phyloP scores from a whole-genome alignment of 371 early-diverging fungal genomes.

The Mucor circinelloides region DNA sequence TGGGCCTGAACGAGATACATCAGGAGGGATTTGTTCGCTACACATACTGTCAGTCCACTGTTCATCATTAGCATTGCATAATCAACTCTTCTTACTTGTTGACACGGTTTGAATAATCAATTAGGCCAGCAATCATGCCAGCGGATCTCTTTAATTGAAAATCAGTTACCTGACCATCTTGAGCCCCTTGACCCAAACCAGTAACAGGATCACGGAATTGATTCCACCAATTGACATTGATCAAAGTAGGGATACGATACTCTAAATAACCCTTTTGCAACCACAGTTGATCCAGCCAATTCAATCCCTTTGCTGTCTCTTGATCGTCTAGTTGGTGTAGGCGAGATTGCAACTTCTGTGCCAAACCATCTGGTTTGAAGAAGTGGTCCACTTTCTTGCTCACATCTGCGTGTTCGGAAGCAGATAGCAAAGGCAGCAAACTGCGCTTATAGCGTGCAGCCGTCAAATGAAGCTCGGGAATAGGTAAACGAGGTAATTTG shows the following conservation, averaged over 20 bases:
- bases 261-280: constrained; percentile 89
- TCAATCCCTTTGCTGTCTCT: constrained; percentile 47
- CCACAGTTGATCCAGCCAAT: constrained; percentile 92
- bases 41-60: neutral
- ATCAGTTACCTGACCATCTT: constrained; percentile 62
- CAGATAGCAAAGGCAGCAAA: constrained; percentile 62
- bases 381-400: constrained; percentile 67
- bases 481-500: constrained; percentile 78
- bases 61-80: neutral
- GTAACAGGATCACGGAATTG: constrained; percentile 66
- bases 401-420: constrained; percentile 54
- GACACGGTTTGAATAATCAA: constrained; percentile 75
- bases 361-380: constrained; percentile 63
- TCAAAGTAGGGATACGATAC: constrained; percentile 79
- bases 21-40: constrained; percentile 68
- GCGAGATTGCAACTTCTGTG: constrained; percentile 74
- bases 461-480: constrained; percentile 77
- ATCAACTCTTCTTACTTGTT: constrained; percentile 52
- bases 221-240: constrained; percentile 92
- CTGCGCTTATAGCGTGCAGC: constrained; percentile 72
- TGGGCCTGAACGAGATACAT: constrained; percentile 69
- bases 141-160: constrained; percentile 82
- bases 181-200: constrained; percentile 45
- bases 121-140: constrained; percentile 65
- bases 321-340: constrained; percentile 62